Conservation (phyloP, 2,329 filamentous ascomycete genomes). For the Fusarium heterosporum region DNA sequence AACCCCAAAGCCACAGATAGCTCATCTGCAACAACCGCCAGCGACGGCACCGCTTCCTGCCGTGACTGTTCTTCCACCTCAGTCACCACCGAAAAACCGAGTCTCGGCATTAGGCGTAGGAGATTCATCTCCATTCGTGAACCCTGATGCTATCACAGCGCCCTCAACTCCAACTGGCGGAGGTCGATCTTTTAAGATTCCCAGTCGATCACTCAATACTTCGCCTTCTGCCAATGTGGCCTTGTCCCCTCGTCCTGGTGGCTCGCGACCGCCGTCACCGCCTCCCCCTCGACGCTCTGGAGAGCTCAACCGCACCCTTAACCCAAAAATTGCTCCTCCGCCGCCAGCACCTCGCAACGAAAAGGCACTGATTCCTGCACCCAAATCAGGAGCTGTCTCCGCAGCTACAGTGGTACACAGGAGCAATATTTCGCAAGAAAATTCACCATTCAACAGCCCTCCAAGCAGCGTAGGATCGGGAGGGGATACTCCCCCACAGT, state of each 20-base stretch:
- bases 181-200: conserved; percentile 63
- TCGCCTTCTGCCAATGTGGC: conserved; percentile 52
- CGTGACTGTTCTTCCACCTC: conserved; percentile 76
- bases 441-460: conserved; percentile 89
- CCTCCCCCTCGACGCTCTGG: conserved; percentile 72
- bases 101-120: conserved; percentile 50
- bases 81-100: conserved; percentile 71
- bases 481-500: conserved; percentile 62
- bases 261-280: conserved; percentile 69
- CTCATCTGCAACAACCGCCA: conserved; percentile 39
- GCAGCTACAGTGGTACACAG: conserved; percentile 30
- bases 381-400: conserved; percentile 31
- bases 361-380: conserved; percentile 63
- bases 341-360: conserved; percentile 84
- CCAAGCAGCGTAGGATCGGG: conserved; percentile 75
- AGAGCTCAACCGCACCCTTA: conserved; percentile 65
- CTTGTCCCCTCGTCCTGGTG: conserved; percentile 60
- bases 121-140: conserved; percentile 61
- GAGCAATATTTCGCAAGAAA: conserved; percentile 51
- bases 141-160: conserved; percentile 59
- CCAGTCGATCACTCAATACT: conserved; percentile 68
- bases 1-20: conserved; percentile 40
- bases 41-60: conserved; percentile 64
- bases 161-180: conserved; percentile 56
- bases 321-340: conserved; percentile 63